Conservation (phyloP, 306 rosid genomes). For the Styphnolobium japonicum region DNA sequence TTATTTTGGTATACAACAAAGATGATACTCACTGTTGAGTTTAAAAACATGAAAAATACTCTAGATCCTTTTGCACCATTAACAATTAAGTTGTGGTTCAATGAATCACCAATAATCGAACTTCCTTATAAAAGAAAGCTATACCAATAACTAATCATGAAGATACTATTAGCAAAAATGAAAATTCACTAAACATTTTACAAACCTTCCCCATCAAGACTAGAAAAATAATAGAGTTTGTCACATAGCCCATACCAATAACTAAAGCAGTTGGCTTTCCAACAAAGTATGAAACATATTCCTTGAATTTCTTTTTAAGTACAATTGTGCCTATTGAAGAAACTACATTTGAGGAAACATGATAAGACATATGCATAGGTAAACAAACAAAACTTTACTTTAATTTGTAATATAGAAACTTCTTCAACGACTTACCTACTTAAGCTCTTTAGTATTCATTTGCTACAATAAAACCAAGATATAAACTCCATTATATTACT, state of each 20-base stretch:
- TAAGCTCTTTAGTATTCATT: too few species aligned
- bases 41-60: slow-evolving; percentile 66
- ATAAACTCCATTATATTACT: too few species aligned
- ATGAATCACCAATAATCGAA: slow-evolving; percentile 67
- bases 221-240: slow-evolving; percentile 67
- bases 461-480: too few species aligned
- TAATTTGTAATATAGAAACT: too few species aligned
- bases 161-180: neutral
- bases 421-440: too few species aligned
- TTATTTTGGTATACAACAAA: neutral
- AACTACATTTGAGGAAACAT: neutral
- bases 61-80: slow-evolving; percentile 82
- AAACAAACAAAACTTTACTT: neutral
- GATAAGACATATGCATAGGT: neutral
- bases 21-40: slow-evolving; percentile 45
- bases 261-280: slow-evolving; percentile 74
- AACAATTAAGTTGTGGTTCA: slow-evolving; percentile 67
- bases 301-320: slow-evolving; percentile 51
- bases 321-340: slow-evolving; percentile 44
- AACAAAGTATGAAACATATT: slow-evolving; percentile 51
- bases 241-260: slow-evolving; percentile 72
- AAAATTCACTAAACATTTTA: neutral
- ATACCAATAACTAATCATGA: neutral
- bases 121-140: slow-evolving; percentile 39
- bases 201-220: slow-evolving; percentile 62